A percentile compares a stretch with the other conserved stretches of the same genome.
Evolutionary conservation across 768 basidiomycete species (phyloP).

Genomic region (Daedaleopsis sinensis): DNA sequence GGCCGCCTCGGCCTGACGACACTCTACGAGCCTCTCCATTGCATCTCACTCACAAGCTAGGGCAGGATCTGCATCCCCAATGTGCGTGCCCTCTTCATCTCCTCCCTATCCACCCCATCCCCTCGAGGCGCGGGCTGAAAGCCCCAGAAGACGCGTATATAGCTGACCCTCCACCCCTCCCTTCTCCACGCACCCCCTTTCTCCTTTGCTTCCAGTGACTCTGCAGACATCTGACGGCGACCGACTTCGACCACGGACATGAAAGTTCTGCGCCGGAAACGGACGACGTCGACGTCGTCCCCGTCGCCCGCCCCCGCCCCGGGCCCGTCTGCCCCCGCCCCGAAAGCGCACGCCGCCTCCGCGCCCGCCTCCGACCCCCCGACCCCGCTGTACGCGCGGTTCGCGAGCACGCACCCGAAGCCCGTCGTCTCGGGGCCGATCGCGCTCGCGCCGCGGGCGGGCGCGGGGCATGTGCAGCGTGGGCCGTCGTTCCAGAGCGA

Average conservation of each 20-base stretch:
- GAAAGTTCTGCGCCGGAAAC: conserved; percentile 18
- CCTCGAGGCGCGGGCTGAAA: too few species aligned
- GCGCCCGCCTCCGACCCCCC: conserved; percentile 5
- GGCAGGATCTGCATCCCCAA: neutral
- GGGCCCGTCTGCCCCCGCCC: neutral
- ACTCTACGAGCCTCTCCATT: neutral
- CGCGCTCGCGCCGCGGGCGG: conserved; percentile 20
- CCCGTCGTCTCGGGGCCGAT: conserved; percentile 30
- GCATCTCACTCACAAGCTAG: neutral
- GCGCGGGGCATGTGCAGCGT: neutral
- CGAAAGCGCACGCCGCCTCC: neutral
- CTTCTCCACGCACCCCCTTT: too few species aligned
- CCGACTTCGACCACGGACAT: conserved; percentile 1
- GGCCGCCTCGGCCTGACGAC: conserved; percentile 9
- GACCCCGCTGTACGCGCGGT: conserved; percentile 33
- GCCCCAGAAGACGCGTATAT: too few species aligned
- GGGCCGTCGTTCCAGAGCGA: neutral
- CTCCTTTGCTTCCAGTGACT: neutral
- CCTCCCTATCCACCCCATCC: too few species aligned
- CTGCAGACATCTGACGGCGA: neutral
- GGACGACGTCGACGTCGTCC: conserved; percentile 12
- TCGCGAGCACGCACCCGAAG: conserved; percentile 21
- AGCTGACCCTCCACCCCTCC: too few species aligned
- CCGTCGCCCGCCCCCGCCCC: conserved; percentile 1
- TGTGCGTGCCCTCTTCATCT: too few species aligned